A percentile compares a stretch with the other conserved stretches of the same genome.
phyloP scores from a whole-genome alignment of 139 green algal species.

The Chlamydomonas sphaeroides region DNA sequence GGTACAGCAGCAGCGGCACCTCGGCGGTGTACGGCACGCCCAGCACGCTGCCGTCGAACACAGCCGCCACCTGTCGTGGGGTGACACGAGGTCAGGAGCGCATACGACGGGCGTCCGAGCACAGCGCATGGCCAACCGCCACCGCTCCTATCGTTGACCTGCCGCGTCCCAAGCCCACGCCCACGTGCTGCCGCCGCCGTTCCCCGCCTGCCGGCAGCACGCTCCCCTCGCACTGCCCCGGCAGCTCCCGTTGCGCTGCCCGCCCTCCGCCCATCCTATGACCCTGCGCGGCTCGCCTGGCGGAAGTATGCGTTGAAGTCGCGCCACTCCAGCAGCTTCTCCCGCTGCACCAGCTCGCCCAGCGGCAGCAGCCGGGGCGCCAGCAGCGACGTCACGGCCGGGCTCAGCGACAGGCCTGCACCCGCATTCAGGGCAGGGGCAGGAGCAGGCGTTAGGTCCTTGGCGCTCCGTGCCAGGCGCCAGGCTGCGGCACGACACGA shows the following conservation, averaged over 20 bases:
- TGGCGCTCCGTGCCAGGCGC: too few relatives aligned
- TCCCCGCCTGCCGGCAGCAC: not conserved
- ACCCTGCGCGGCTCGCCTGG: too few relatives aligned
- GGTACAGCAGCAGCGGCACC: not conserved
- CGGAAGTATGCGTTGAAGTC: not conserved
- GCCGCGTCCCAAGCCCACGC: not conserved
- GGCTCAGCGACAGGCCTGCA: not conserved
- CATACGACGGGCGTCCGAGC: not conserved
- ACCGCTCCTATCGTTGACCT: too few relatives aligned
- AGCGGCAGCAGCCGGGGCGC: not conserved
- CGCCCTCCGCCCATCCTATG: too few relatives aligned
- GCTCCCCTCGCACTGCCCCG: not conserved
- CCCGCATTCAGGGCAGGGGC: too few relatives aligned
- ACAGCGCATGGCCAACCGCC: not conserved
- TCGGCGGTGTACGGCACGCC: not conserved
- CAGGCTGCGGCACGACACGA: not conserved
- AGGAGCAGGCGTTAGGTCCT: not conserved
- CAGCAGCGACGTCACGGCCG: not conserved
- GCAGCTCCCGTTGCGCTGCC: not conserved
- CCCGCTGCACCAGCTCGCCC: not conserved
- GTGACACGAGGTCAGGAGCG: not conserved
- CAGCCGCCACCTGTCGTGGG: not conserved
- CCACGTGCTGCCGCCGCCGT: too few relatives aligned
- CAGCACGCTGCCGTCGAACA: not conserved
- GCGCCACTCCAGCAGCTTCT: not conserved